These are phyloP conservation scores for Pestalotiopsis fici DNA, from an alignment of 2,329 filamentous ascomycete species.

Conservation along the genomic window DNA sequence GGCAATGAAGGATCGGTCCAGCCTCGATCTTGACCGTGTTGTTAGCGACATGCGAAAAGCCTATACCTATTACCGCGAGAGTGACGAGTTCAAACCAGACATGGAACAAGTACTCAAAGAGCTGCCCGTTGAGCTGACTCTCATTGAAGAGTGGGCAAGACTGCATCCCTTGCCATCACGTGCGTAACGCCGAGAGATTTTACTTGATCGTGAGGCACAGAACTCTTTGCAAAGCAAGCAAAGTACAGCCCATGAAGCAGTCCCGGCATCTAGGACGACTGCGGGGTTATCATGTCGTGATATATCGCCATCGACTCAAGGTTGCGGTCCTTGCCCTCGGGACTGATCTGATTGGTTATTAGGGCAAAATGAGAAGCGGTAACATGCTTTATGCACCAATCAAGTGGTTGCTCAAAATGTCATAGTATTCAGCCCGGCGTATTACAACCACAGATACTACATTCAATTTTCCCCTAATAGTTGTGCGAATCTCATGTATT, in stretches of 20 bases:
- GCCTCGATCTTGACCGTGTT: slow-evolving; percentile 34
- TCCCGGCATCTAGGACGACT: no score
- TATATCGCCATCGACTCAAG: slow-evolving; percentile 1
- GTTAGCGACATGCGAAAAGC: slow-evolving; percentile 40
- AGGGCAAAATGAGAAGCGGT: not conserved
- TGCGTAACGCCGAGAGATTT: no score
- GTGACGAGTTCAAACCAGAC: slow-evolving; percentile 36
- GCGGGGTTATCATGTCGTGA: slow-evolving; percentile 3
- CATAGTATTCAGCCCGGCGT: no score
- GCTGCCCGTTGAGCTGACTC: slow-evolving; percentile 29
- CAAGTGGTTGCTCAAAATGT: not conserved
- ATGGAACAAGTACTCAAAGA: slow-evolving; percentile 34
- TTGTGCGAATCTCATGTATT: no score
- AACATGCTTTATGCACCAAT: not conserved
- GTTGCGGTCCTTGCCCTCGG: not conserved
- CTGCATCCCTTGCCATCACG: slow-evolving; percentile 11
- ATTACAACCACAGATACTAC: no score
- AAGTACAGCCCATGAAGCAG: no score
- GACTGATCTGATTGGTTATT: not conserved
- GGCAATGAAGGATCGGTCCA: slow-evolving; percentile 32
- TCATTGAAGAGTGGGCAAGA: slow-evolving; percentile 36
- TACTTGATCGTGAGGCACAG: no score
- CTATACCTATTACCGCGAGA: slow-evolving; percentile 40
- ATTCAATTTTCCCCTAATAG: no score
- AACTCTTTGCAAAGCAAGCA: no score